These are phyloP conservation scores for Mucuna pruriens DNA, from an alignment of 306 rosid species.

Conservation along the genomic window DNA sequence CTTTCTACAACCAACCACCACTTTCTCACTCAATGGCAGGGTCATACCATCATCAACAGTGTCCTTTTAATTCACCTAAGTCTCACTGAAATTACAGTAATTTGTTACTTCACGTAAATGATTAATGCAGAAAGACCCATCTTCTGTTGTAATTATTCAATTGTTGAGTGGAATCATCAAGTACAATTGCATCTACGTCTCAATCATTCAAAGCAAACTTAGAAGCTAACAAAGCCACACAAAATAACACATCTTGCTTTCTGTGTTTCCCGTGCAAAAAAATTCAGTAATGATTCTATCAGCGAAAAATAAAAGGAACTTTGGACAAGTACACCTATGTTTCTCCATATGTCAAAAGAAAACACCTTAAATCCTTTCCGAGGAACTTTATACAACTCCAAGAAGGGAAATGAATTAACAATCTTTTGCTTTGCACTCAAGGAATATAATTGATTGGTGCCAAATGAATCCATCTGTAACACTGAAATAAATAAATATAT, in stretches of 20 bases:
- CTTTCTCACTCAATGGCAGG: slow-evolving; percentile 37
- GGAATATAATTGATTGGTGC: slow-evolving; percentile 17
- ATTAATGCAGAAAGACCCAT: background rate
- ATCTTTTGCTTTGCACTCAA: slow-evolving; percentile 27
- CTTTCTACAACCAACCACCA: slow-evolving; percentile 65
- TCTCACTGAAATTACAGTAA: slow-evolving; percentile 30
- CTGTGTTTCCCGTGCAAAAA: background rate
- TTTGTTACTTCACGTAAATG: slow-evolving; percentile 36
- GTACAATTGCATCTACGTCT: slow-evolving; percentile 53
- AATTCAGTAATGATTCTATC: slow-evolving; percentile 25
- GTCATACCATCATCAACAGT: slow-evolving; percentile 33
- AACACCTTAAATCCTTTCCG: background rate
- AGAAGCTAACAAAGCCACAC: slow-evolving; percentile 67
- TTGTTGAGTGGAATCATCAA: slow-evolving; percentile 46
- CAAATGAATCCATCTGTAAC: slow-evolving; percentile 27
- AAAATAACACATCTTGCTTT: background rate
- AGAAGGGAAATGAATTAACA: background rate
- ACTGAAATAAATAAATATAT: background rate
- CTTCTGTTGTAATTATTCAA: slow-evolving; percentile 40
- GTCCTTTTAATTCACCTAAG: slow-evolving; percentile 30
- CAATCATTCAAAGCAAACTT: slow-evolving; percentile 83
- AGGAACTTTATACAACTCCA: slow-evolving; percentile 10
- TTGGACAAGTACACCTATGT: background rate
- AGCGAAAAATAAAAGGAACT: background rate
- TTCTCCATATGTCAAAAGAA: background rate